These are phyloP conservation scores for Chimonanthus praecox DNA, from an alignment of 164 flowering plant species.

Conservation along the genomic window DNA sequence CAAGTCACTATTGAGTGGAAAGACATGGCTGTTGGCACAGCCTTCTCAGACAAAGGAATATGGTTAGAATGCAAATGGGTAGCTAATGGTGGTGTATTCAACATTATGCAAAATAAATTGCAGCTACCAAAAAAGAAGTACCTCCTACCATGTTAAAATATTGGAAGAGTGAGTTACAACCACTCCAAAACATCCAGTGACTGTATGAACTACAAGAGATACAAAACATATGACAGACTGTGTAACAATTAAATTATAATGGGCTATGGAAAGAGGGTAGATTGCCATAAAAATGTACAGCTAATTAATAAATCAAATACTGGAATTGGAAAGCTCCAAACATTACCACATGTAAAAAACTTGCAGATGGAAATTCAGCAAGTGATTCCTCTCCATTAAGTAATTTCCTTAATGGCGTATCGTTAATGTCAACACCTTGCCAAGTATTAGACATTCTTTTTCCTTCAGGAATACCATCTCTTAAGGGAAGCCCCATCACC, in stretches of 20 bases:
- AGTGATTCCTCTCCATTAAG: constrained; percentile 75
- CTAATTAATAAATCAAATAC: background rate
- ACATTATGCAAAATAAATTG: background rate
- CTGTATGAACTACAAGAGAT: background rate
- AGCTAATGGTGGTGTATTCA: background rate
- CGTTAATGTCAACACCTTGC: constrained; percentile 18
- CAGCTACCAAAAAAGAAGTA: background rate
- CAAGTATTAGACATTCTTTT: constrained; percentile 21
- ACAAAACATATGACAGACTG: background rate
- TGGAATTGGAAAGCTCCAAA: constrained; percentile 5
- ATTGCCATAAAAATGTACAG: background rate
- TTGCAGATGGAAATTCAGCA: constrained; percentile 87
- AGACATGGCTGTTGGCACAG: background rate
- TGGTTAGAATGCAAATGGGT: background rate
- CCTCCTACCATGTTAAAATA: background rate
- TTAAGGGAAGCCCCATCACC: constrained; percentile 40
- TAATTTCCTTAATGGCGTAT: constrained; percentile 25
- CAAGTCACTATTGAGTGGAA: background rate
- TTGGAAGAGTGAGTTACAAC: too few relatives aligned
- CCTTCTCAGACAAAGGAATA: background rate
- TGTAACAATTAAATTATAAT: too few relatives aligned
- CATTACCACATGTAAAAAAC: constrained; percentile 76
- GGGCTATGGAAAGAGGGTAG: background rate
- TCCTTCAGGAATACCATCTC: constrained; percentile 24
- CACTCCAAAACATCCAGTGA: too few relatives aligned